These are phyloP conservation scores for Suhomyces anneliseae DNA, from an alignment of 1,139 yeast species.

Conservation along the genomic window DNA sequence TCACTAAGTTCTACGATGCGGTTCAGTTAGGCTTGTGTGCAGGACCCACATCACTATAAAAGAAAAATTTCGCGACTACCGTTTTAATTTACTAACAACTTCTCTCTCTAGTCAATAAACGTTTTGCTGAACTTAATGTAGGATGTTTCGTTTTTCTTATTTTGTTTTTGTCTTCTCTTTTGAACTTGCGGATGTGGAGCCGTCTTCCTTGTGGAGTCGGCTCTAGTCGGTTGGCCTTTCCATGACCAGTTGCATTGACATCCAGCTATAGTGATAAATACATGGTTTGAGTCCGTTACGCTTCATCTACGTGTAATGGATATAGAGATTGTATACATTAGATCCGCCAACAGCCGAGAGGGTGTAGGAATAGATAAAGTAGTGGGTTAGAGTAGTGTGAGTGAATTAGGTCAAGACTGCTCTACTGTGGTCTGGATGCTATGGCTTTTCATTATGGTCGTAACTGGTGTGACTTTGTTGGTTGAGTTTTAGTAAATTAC, in stretches of 20 bases:
- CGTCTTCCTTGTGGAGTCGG: not conserved
- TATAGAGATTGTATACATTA: slow-evolving; percentile 56
- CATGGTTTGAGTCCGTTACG: slow-evolving; percentile 60
- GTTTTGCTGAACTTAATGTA: not conserved
- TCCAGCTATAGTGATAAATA: slow-evolving; percentile 38
- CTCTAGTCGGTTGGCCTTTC: slow-evolving; percentile 4
- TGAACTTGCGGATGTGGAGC: slow-evolving; percentile 15
- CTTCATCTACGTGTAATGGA: slow-evolving; percentile 43
- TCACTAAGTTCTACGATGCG: not conserved
- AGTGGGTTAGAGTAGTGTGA: no score
- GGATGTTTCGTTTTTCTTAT: no score
- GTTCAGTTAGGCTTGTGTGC: not conserved
- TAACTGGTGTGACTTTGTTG: no score
- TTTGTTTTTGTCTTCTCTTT: no score
- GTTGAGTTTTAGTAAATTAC: no score
- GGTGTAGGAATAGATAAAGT: no score
- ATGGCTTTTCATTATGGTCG: no score
- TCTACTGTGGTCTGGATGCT: no score
- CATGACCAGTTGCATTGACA: slow-evolving; percentile 18
- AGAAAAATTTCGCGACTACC: not conserved
- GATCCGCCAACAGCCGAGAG: no score
- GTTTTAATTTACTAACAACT: not conserved
- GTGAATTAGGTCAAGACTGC: no score
- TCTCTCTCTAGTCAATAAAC: not conserved
- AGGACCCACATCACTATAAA: slow-evolving; percentile 1